Base-by-base conservation (phyloP, 768 basidiomycete species). In the Gloeopeniophorella convolvens region DNA sequence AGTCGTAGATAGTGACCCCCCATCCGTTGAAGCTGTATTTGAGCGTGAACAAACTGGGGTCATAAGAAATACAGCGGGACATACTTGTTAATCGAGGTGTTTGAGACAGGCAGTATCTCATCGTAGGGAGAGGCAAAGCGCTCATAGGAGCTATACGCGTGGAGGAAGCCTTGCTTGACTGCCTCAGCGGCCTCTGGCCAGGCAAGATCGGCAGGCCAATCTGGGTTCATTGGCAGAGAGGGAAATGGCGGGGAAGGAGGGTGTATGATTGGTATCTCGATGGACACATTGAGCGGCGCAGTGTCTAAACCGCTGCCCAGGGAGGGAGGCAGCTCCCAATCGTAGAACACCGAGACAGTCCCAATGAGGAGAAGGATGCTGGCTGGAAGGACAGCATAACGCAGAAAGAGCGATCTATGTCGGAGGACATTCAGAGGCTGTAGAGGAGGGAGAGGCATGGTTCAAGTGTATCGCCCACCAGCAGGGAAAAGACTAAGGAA, bases 1-100 rank as follows among this genome's bases (percentile, higher is more conserved):
- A 80, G 62, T 94, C 92, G 47, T 87, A 77, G 44, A 78, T 73
- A 5, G 86, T 81, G 2, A 85, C 78, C 21, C 83, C 85, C 85
- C 85, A 89, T 3, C 82, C 83, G 61, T 87, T 87, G 63, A 86
- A 84, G 48, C 85, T 87, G 53, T 6, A 9, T 18, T 13, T n/a
- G 39, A 37, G 8, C 16, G 33, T 35, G 32, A 32, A 21, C 37
- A 3, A 31, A 31, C 42, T 59, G 40, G 43, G 26, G 26, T 23
- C 23, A 24, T 28, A 20, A 12, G n/a, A 21, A 23, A 15, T 3
- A 15, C 33, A 40, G 26, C 6, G 34, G 21, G 28, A 55, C 75
- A 45, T 55, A 84, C 83, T 74, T 74, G 64, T 82, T 67, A 18
- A 70, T 63, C 31, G 63, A 63, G 6, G 54, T 58, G 39, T 74